phyloP scores from a whole-genome alignment of 108 stramenopile genomes.

The Fragilaria crotonensis region DNA sequence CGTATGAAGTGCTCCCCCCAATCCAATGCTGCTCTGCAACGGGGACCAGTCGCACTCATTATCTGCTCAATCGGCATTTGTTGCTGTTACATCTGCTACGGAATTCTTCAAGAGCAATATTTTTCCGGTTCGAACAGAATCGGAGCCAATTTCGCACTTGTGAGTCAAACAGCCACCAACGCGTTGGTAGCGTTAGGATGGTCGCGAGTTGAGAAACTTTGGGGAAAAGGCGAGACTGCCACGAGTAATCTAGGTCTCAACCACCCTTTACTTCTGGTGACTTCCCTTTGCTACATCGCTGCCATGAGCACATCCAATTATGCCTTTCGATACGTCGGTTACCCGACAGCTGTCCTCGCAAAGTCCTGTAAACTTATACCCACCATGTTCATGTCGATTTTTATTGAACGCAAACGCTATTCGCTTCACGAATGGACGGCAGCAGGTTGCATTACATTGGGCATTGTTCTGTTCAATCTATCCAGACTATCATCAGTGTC shows the following conservation, averaged over 20 bases:
- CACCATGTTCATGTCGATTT: slow-evolving; percentile 76
- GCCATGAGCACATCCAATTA: slow-evolving; percentile 82
- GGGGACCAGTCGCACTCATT: too few relatives aligned
- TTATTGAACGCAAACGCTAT: slow-evolving; percentile 52
- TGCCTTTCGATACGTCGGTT: slow-evolving; percentile 74
- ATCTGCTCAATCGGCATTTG: slow-evolving; percentile 70
- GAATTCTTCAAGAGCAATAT: slow-evolving; percentile 67
- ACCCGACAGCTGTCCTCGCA: slow-evolving; percentile 88
- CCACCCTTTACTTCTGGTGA: slow-evolving; percentile 1
- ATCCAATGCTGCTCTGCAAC: too few relatives aligned
- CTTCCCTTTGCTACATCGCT: slow-evolving; percentile 45
- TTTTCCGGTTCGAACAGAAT: slow-evolving; percentile 22
- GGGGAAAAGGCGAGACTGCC: not conserved
- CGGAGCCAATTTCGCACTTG: slow-evolving; percentile 59
- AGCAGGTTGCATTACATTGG: slow-evolving; percentile 61
- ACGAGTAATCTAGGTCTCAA: slow-evolving; percentile 1
- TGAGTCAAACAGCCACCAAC: slow-evolving; percentile 54
- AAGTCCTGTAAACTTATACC: slow-evolving; percentile 94
- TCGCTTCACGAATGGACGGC: slow-evolving; percentile 60
- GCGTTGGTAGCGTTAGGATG: slow-evolving; percentile 52
- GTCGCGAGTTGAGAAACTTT: slow-evolving; percentile 27
- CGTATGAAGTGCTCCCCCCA: too few relatives aligned
- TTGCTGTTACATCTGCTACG: slow-evolving; percentile 69
- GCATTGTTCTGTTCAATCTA: slow-evolving; percentile 70
- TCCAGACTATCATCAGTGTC: slow-evolving; percentile 37